Base-by-base conservation (phyloP, 225 moss, liverwort and hornwort genomes). In the Bryoerythrophyllum caledonicum region DNA sequence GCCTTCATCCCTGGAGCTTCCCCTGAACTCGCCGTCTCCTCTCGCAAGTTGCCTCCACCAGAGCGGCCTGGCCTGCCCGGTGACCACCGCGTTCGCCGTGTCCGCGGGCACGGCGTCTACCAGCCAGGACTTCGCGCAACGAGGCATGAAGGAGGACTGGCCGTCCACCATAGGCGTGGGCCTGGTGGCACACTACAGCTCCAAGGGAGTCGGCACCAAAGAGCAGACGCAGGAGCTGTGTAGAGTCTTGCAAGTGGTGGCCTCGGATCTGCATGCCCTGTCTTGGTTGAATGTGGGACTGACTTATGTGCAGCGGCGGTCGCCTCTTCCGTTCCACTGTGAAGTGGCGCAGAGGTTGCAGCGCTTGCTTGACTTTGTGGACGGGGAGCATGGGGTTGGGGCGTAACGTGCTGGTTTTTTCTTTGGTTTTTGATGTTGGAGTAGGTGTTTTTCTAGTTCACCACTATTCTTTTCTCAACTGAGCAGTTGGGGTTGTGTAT, bases 321-420 rank as follows among this genome's bases (percentile, higher is more conserved):
- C 99, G 28, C 89, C 95, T 51, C 87, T 99, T 35, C 99, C 99
- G 30, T 95, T 95, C 72, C 99, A 99, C 76, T 99, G 99, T 82
- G 89, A 95, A 52, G 87, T 95, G 26, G 91, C 95, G 0, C 91
- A 88, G 75, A 88, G 95, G 19, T 46, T 93, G 20, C 84, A 95
- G 52, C 91, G 99, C 27, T 87, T 99, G 73, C 86, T 99, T 8
- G 89, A 84, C 71, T 92, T 91, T 25, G 78, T 99, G 7, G 90
- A 89, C 67, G 78, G 80, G 23, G 91, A 89, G 65, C 67, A 73
- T 68, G 87, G 86, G 35, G 65, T 72, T 64, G 79, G 41, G 49
- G 48, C 48, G 48, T 49, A 49, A 13, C 17, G 48, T 49, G 48
- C 19, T 49, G 48, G 48, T 17, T 5, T 17, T 49, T 6, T 49